phyloP scores from a whole-genome alignment of 441 rosid genomes.

The Pelargonium australe region DNA sequence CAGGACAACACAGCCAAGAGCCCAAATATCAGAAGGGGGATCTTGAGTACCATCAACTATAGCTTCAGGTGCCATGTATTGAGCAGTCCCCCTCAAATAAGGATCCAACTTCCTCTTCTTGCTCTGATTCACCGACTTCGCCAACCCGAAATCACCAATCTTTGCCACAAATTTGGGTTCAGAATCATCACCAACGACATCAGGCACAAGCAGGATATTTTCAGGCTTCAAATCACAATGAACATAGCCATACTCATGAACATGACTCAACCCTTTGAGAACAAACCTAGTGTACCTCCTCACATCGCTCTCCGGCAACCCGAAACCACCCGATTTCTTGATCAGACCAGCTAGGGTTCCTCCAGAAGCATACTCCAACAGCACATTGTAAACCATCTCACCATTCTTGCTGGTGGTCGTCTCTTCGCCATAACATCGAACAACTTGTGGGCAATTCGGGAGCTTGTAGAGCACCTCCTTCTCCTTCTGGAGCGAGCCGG shows the following conservation, averaged over 20 bases:
- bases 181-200: background rate
- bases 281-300: conserved; percentile 23
- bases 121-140: conserved; percentile 20
- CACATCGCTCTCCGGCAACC: conserved; percentile 26
- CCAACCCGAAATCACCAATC: conserved; percentile 36
- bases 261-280: conserved; percentile 26
- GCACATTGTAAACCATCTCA: conserved; percentile 23
- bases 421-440: conserved; percentile 29
- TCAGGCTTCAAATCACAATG: conserved; percentile 34
- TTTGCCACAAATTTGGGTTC: conserved; percentile 19
- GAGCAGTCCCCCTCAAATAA: conserved; percentile 26
- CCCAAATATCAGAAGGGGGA: conserved; percentile 32
- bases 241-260: conserved; percentile 31
- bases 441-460: conserved; percentile 19
- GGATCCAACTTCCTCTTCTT: conserved; percentile 17
- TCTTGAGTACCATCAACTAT: conserved; percentile 23
- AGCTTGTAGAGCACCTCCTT: conserved; percentile 23
- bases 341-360: conserved; percentile 29
- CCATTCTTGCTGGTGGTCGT: conserved; percentile 15
- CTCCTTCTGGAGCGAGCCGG: conserved; percentile 32
- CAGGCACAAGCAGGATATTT: conserved; percentile 21
- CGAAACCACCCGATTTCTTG: conserved; percentile 10
- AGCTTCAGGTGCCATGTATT: conserved; percentile 31
- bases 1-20: conserved; percentile 30
- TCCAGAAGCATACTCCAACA: conserved; percentile 33